phyloP scores from a whole-genome alignment of 805 yeast species.

The Candida qinlingensis region DNA sequence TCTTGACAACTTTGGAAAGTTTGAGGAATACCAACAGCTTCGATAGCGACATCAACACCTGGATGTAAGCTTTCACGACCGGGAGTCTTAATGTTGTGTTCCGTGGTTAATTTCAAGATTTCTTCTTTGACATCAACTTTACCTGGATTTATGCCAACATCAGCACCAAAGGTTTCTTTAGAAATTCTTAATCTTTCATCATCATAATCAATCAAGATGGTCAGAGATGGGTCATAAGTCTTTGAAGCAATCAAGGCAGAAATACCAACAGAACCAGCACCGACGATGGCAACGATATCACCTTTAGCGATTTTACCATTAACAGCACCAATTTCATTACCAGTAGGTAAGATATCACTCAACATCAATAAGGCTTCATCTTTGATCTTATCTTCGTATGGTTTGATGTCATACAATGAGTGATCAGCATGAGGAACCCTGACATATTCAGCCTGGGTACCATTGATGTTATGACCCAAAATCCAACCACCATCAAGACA shows the following conservation, averaged over 20 bases:
- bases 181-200: constrained; percentile 56
- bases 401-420: constrained; percentile 29
- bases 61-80: constrained; percentile 28
- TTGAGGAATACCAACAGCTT: constrained; percentile 60
- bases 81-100: constrained; percentile 11
- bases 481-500: constrained; percentile 54
- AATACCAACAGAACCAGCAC: constrained; percentile 64
- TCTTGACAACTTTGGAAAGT: constrained; percentile 56
- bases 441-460: constrained; percentile 60
- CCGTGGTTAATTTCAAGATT: constrained; percentile 27
- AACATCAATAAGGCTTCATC: constrained; percentile 55
- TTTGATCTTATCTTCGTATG: constrained; percentile 28
- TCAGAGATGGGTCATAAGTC: constrained; percentile 45
- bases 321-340: constrained; percentile 60
- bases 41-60: constrained; percentile 57
- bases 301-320: constrained; percentile 47
- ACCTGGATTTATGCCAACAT: constrained; percentile 48
- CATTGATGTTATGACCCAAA: constrained; percentile 54
- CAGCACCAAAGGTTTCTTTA: constrained; percentile 53
- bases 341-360: constrained; percentile 62
- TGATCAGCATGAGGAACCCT: constrained; percentile 46
- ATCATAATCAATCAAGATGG: constrained; percentile 54
- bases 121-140: constrained; percentile 36
- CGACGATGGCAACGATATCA: constrained; percentile 58
- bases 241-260: constrained; percentile 52